Base-by-base conservation (phyloP, 192 early-diverging fungal genomes). In the Backusella circina region DNA sequence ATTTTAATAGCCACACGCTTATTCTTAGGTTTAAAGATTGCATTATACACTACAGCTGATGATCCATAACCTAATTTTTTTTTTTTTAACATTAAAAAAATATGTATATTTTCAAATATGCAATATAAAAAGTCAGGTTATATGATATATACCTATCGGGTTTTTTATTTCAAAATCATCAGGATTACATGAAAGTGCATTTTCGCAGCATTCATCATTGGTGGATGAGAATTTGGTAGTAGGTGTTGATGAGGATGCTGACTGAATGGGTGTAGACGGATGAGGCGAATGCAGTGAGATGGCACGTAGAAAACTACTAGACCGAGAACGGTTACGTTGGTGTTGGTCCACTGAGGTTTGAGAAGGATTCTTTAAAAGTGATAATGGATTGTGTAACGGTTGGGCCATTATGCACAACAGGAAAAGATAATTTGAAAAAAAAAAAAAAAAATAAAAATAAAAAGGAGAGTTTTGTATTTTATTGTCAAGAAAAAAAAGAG, bases 1-100 rank as follows among this genome's bases (percentile, higher is more conserved):
- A 95, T 89, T 78, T 96, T 96, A 67, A 95, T 88, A 18, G 91
- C 92, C 15, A 95, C 91, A n/a, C 85, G 75, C 78, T 86, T 90
- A 68, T 87, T 86, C 12, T 86, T 67, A 5, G 94, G 93, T 70
- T 89, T 88, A 77, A 94, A 95, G 69, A 84, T 84, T 21, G 94
- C 95, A 61, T 86, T 86, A 75, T 95, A 95, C 0, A 96, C 95
- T 9, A 91, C 83, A 3, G 95, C 95, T 8, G 95, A 96, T 0
- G 93, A 94, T 13, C 95, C 95, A 82, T 94, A 94, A 16, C 94
- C 94, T n/a, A n/a, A 67, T 33, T 16, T 31, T 74, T 15, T 8
- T 30, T 23, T 2, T 15, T 28, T 72, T 26, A n/a, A n/a, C n/a
- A n/a, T n/a, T n/a, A n/a, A n/a, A n/a, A n/a, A n/a, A 54, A 61